Conservation (phyloP, 192 early-diverging fungal species). For the Backusella psychrophila region DNA sequence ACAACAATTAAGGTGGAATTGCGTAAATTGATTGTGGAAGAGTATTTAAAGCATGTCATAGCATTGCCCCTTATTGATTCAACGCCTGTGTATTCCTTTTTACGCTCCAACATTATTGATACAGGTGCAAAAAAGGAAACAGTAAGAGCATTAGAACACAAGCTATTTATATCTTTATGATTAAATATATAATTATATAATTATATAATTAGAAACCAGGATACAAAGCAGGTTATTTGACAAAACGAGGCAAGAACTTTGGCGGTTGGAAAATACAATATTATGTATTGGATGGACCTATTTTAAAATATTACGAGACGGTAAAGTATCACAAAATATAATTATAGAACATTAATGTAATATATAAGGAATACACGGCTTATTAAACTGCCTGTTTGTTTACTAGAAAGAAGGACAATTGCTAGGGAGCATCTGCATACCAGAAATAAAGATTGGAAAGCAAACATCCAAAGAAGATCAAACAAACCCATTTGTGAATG, state of each 20-base stretch:
- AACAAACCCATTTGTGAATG: constrained; percentile 51
- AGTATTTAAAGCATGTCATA: constrained; percentile 75
- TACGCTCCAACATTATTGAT: constrained; percentile 66
- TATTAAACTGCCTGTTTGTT: too few species aligned
- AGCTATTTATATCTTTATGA: neutral
- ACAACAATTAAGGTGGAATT: neutral
- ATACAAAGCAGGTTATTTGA: constrained; percentile 84
- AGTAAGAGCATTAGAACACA: neutral
- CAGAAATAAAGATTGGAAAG: constrained; percentile 66
- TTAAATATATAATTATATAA: neutral
- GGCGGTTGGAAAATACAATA: constrained; percentile 93
- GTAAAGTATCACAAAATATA: constrained; percentile 38
- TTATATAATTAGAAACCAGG: constrained; percentile 41
- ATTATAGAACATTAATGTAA: neutral
- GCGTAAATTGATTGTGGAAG: constrained; percentile 50
- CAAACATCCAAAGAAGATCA: constrained; percentile 40
- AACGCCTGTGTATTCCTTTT: constrained; percentile 65
- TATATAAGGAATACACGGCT: too few species aligned
- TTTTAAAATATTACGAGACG: constrained; percentile 80
- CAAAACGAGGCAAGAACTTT: constrained; percentile 94
- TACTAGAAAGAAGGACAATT: constrained; percentile 61
- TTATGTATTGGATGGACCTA: constrained; percentile 66
- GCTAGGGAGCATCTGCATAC: constrained; percentile 70
- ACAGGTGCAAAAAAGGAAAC: neutral
- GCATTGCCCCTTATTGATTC: constrained; percentile 53